Evolutionary conservation across 2,329 filamentous ascomycete genomes (phyloP).

Genomic region (Aureobasidium leucospermi): DNA sequence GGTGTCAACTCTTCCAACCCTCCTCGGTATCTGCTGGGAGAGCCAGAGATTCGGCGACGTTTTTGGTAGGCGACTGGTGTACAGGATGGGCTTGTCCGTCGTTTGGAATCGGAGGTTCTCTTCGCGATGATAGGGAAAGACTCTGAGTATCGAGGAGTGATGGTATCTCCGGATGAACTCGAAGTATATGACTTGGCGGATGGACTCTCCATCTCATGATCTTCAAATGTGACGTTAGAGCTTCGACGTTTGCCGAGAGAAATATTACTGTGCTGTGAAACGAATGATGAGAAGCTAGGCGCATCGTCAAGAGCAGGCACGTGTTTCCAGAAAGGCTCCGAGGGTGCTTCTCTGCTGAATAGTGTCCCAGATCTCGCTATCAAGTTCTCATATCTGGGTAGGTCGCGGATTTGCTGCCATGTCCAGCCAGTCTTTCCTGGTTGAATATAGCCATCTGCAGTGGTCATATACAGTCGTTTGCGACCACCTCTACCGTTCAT

Average conservation of each 20-base stretch:
- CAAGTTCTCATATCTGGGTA: slow-evolving; percentile 49
- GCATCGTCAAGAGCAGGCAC: background rate
- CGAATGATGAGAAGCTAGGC: background rate
- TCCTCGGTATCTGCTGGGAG: background rate
- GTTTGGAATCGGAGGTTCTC: background rate
- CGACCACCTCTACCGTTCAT: slow-evolving; percentile 59
- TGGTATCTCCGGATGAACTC: background rate
- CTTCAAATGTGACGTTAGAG: slow-evolving; percentile 16
- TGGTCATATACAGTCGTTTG: slow-evolving; percentile 67
- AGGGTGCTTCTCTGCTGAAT: slow-evolving; percentile 50
- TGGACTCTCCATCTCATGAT: background rate
- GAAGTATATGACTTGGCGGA: background rate
- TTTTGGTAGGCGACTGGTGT: slow-evolving; percentile 8
- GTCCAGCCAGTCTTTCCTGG: slow-evolving; percentile 56
- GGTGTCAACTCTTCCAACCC: background rate
- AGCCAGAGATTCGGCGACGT: background rate
- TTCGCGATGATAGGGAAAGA: slow-evolving; percentile 10
- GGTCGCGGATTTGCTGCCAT: slow-evolving; percentile 61
- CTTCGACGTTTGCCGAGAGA: slow-evolving; percentile 20
- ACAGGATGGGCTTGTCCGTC: background rate
- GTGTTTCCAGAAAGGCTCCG: slow-evolving; percentile 17
- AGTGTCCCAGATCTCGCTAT: slow-evolving; percentile 45
- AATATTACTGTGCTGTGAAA: slow-evolving; percentile 3
- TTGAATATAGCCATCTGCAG: slow-evolving; percentile 67
- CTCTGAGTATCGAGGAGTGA: background rate